These are phyloP conservation scores for Extremus antarcticus DNA, from an alignment of 495 filamentous ascomycete genomes.

Conservation along the genomic window DNA sequence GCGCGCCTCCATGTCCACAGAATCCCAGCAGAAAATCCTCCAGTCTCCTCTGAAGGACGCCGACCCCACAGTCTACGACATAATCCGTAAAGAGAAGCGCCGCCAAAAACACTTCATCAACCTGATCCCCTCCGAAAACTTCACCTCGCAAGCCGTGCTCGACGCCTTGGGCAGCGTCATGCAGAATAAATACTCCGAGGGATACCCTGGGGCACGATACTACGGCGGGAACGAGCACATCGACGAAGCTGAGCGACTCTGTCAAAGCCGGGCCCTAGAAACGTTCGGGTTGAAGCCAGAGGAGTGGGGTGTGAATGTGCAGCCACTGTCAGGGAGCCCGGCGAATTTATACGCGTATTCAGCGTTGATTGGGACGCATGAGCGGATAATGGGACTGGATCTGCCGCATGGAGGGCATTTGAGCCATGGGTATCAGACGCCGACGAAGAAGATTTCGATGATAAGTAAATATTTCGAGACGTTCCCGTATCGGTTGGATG, in stretches of 20 bases:
- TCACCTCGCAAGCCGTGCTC: conserved; percentile 92
- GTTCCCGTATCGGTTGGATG: conserved; percentile 82
- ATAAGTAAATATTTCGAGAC: conserved; percentile 99
- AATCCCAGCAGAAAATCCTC: conserved; percentile 65
- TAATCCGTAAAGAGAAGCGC: conserved; percentile 88
- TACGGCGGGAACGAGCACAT: conserved; percentile 97
- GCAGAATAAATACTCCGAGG: conserved; percentile 99
- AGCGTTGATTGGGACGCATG: conserved; percentile 80
- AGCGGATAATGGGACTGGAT: conserved; percentile 94
- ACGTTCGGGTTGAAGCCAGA: conserved; percentile 70
- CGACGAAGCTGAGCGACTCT: conserved; percentile 78
- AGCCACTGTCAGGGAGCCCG: conserved; percentile 87
- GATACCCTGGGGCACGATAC: conserved; percentile 92
- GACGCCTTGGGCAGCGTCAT: conserved; percentile 96
- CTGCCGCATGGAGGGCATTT: conserved; percentile 93
- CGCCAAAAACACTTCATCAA: conserved; percentile 97
- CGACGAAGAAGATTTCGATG: conserved; percentile 95
- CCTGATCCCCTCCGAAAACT: conserved; percentile 97
- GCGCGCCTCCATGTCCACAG: conserved; percentile 31
- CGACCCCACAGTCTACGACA: conserved; percentile 75
- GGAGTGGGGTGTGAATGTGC: conserved; percentile 97
- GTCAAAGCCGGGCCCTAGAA: conserved; percentile 79
- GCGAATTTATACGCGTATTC: conserved; percentile 96
- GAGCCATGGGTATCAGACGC: conserved; percentile 95
- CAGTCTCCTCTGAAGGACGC: conserved; percentile 67